phyloP scores from a whole-genome alignment of 495 filamentous ascomycete genomes.

The Elasticomyces elasticus region DNA sequence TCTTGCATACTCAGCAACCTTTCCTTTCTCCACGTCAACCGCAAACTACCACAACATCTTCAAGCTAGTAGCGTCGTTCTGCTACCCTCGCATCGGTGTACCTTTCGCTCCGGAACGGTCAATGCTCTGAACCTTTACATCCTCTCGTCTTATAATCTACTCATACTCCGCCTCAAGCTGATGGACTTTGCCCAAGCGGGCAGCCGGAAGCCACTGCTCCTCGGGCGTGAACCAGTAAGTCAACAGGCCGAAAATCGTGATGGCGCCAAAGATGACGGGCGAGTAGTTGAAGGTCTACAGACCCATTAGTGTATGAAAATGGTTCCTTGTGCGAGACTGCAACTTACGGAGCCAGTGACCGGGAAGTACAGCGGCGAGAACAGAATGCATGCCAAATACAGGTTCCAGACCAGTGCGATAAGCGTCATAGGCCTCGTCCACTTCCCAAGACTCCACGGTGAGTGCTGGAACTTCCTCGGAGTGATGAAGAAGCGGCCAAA shows the following conservation, averaged over 20 bases:
- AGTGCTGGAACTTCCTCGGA: conserved; percentile 26
- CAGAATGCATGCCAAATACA: conserved; percentile 24
- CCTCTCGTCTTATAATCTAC: no score
- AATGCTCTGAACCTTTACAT: no score
- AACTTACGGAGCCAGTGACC: background rate
- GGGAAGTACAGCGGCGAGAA: conserved; percentile 28
- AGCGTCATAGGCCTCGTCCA: conserved; percentile 25
- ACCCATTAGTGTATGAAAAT: background rate
- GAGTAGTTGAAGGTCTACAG: conserved; percentile 24
- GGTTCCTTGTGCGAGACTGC: background rate
- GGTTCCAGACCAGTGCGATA: conserved; percentile 25
- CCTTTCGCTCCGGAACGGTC: no score
- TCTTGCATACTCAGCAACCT: background rate
- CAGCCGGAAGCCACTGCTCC: conserved; percentile 24
- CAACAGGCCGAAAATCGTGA: conserved; percentile 25
- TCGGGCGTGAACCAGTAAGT: conserved; percentile 24
- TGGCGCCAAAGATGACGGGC: conserved; percentile 26
- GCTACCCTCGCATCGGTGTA: no score
- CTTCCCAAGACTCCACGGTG: conserved; percentile 21
- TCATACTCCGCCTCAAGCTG: conserved; percentile 33
- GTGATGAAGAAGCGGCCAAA: conserved; percentile 43
- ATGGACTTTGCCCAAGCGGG: conserved; percentile 24
- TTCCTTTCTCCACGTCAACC: background rate
- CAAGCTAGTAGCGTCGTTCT: no score
- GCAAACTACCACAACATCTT: background rate